Evolutionary conservation across 202 grass and related monocot species (phyloP).

Genomic region (Elaeis oleifera): DNA sequence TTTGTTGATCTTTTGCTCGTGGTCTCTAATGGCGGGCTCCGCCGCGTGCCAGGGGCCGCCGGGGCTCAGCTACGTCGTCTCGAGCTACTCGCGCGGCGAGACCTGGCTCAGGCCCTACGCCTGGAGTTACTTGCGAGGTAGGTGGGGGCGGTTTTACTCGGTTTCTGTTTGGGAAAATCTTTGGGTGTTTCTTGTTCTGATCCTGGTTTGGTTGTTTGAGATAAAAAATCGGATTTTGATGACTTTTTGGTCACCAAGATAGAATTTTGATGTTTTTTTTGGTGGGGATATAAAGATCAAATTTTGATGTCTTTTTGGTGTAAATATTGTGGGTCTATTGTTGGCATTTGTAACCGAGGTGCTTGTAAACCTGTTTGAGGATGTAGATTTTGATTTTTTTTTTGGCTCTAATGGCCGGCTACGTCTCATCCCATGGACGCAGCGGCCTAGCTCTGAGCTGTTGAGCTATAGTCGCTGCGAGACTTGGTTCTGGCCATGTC

Average conservation of each 20-base stretch:
- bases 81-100: slow-evolving; percentile 50
- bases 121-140: slow-evolving; percentile 84
- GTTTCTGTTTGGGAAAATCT: too few relatives aligned
- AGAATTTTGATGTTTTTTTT: too few relatives aligned
- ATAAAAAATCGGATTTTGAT: too few relatives aligned
- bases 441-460: too few relatives aligned
- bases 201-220: too few relatives aligned
- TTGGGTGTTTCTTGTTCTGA: too few relatives aligned
- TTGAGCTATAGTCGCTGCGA: too few relatives aligned
- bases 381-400: slow-evolving; percentile 3
- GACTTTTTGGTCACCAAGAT: too few relatives aligned
- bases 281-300: background rate
- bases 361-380: too few relatives aligned
- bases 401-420: too few relatives aligned
- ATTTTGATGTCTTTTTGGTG: slow-evolving; percentile 1
- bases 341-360: background rate
- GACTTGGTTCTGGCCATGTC: too few relatives aligned
- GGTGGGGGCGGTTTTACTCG: background rate
- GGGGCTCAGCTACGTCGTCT: slow-evolving; percentile 19
- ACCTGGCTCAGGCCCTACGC: slow-evolving; percentile 71
- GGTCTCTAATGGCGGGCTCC: slow-evolving; percentile 6
- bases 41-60: slow-evolving; percentile 2
- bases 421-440: too few relatives aligned
- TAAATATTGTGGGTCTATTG: background rate
- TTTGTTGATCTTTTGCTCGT: slow-evolving; percentile 6